Conservation (phyloP, 805 yeast genomes). For the Yarrowia sp. region DNA sequence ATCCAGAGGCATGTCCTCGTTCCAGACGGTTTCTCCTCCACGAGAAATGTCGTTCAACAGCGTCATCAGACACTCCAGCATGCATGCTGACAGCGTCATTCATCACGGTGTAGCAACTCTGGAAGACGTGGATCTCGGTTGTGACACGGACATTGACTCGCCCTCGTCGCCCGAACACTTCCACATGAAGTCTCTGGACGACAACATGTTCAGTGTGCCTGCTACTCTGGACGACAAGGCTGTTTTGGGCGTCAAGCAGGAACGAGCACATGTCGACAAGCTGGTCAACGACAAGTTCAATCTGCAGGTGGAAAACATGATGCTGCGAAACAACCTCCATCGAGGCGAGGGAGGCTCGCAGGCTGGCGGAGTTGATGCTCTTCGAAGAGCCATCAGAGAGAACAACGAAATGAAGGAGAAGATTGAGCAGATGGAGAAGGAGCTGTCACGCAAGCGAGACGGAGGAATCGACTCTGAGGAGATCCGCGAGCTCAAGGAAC, state of each 20-base stretch:
- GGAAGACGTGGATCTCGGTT: conserved; percentile 15
- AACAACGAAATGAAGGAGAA: conserved; percentile 15
- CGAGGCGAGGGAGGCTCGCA: neutral
- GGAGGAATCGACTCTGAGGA: conserved; percentile 1
- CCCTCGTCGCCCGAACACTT: neutral
- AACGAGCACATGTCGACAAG: conserved; percentile 17
- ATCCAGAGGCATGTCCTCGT: conserved; percentile 4
- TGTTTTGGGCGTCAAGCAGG: conserved; percentile 15
- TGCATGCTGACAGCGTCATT: conserved; percentile 11
- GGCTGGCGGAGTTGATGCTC: conserved; percentile 5
- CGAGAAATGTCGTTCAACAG: conserved; percentile 19
- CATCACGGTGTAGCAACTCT: neutral
- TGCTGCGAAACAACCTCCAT: neutral
- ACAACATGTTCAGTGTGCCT: neutral
- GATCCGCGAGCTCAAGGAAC: conserved; percentile 10
- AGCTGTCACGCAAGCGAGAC: neutral
- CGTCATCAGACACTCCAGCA: conserved; percentile 8
- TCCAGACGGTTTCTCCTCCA: neutral
- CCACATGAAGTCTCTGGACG: conserved; percentile 1
- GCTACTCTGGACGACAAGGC: conserved; percentile 7
- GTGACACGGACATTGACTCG: conserved; percentile 6
- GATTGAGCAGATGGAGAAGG: conserved; percentile 4
- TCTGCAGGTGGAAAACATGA: conserved; percentile 8
- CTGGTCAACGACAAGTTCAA: conserved; percentile 21
- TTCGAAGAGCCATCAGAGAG: neutral